These are phyloP conservation scores for Lanmaoa pseudosensibilis DNA, from an alignment of 768 basidiomycete species.

Conservation along the genomic window DNA sequence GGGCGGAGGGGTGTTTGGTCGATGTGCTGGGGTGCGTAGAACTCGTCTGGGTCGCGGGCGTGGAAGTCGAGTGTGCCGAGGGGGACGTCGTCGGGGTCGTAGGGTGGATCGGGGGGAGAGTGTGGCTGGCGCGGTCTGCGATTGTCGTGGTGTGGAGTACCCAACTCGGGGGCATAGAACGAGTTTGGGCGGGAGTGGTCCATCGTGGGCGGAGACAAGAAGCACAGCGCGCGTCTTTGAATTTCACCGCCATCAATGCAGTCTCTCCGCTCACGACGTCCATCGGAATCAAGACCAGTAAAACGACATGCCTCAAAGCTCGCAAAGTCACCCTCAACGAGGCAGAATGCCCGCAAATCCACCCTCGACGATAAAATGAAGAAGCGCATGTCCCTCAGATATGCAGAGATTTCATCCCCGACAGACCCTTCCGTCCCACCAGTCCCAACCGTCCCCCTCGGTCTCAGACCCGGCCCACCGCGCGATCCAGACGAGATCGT, in stretches of 20 bases:
- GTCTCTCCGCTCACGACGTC: conserved; percentile 53
- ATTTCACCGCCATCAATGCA: conserved; percentile 44
- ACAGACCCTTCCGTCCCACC: conserved; percentile 56
- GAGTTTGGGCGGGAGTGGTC: conserved; percentile 37
- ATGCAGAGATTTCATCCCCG: conserved; percentile 81
- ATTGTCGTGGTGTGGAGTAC: neutral
- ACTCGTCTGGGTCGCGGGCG: conserved; percentile 44
- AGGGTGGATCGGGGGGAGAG: conserved; percentile 32
- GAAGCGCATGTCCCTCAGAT: conserved; percentile 94
- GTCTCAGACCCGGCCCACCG: conserved; percentile 36
- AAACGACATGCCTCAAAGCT: conserved; percentile 37
- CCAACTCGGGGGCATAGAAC: conserved; percentile 33
- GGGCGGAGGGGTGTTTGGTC: conserved; percentile 36
- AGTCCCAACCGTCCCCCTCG: conserved; percentile 56
- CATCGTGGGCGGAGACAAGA: conserved; percentile 28
- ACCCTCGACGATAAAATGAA: conserved; percentile 87
- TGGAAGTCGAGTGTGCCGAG: conserved; percentile 29
- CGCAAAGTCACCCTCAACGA: conserved; percentile 24
- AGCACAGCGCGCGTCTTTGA: too few relatives aligned
- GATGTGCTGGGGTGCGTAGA: conserved; percentile 29
- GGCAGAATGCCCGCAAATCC: conserved; percentile 48
- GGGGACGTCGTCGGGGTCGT: conserved; percentile 44
- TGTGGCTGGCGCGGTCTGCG: conserved; percentile 8
- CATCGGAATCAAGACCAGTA: conserved; percentile 42
- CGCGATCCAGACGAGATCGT: conserved; percentile 51